Percentiles rank a stretch among this genome's conserved stretches.
Conservation (phyloP, 2,329 filamentous ascomycete species). For the Ophiosphaerella korrae region DNA sequence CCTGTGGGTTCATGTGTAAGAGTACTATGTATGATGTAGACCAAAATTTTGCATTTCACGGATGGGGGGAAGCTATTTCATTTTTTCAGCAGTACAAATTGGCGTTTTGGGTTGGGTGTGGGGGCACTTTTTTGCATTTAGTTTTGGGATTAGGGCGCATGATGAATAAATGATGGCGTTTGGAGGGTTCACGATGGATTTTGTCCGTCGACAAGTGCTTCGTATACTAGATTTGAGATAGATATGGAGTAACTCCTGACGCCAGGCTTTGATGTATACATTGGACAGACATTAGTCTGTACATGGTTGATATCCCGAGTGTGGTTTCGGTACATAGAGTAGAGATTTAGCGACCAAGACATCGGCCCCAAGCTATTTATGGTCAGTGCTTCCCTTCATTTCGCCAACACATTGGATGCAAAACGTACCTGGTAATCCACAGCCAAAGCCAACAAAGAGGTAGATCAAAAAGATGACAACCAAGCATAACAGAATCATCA, state of each 20-base stretch:
- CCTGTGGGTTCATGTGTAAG: slow-evolving; percentile 3
- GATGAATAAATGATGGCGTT: too few relatives aligned
- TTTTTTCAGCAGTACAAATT: slow-evolving; percentile 31
- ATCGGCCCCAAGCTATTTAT: slow-evolving; percentile 44
- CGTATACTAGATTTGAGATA: too few relatives aligned
- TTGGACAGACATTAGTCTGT: too few relatives aligned
- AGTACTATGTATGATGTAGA: slow-evolving; percentile 25
- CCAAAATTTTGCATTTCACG: slow-evolving; percentile 17
- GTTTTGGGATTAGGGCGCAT: too few relatives aligned
- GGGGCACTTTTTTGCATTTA: not conserved
- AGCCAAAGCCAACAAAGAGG: slow-evolving; percentile 73
- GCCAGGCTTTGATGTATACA: too few relatives aligned
- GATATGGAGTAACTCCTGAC: too few relatives aligned
- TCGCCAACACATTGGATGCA: too few relatives aligned
- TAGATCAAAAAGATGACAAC: slow-evolving; percentile 76
- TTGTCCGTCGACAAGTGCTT: too few relatives aligned
- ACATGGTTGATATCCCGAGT: too few relatives aligned
- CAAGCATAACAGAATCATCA: slow-evolving; percentile 80
- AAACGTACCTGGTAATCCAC: slow-evolving; percentile 64
- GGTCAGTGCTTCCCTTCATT: slow-evolving; percentile 18
- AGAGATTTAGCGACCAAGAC: slow-evolving; percentile 33
- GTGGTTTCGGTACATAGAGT: too few relatives aligned
- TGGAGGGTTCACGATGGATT: not conserved
- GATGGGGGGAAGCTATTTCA: slow-evolving; percentile 42
- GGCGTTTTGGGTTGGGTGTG: not conserved